phyloP scores from a whole-genome alignment of 2,329 filamentous ascomycete genomes.

The Fusarium buharicum region DNA sequence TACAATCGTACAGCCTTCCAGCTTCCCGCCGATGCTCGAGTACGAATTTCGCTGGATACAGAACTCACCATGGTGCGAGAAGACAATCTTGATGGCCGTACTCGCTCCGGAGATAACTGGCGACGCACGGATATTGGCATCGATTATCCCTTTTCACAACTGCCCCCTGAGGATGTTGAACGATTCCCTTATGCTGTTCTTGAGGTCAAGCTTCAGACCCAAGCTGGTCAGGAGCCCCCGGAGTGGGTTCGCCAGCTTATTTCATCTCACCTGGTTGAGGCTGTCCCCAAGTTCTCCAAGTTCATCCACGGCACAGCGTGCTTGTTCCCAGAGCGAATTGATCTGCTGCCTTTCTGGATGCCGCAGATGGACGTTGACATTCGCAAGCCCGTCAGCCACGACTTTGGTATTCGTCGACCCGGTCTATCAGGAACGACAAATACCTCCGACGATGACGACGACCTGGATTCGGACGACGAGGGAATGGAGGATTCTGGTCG shows the following conservation, averaged over 20 bases:
- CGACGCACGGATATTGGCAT: conserved; percentile 97
- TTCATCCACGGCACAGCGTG: conserved; percentile 96
- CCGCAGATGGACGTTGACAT: conserved; percentile 99
- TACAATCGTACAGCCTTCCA: conserved; percentile 99
- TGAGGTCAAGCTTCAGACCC: conserved; percentile 97
- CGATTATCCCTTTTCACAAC: conserved; percentile 91
- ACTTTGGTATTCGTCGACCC: conserved; percentile 89
- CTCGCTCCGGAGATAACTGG: conserved; percentile 88
- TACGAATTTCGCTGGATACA: conserved; percentile 95
- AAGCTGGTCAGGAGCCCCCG: conserved; percentile 92
- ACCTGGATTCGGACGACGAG: conserved; percentile 75
- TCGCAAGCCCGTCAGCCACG: conserved; percentile 86
- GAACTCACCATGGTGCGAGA: conserved; percentile 95
- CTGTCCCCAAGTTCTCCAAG: conserved; percentile 99
- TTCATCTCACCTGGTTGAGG: conserved; percentile 92
- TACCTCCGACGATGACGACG: conserved; percentile 80
- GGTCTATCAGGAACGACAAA: conserved; percentile 80
- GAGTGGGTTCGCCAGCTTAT: conserved; percentile 97
- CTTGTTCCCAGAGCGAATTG: conserved; percentile 86
- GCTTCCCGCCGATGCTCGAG: conserved; percentile 92
- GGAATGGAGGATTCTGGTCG: conserved; percentile 45
- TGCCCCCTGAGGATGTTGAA: conserved; percentile 85
- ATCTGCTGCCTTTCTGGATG: conserved; percentile 95
- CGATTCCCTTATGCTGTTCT: conserved; percentile 96
- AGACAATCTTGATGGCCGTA: conserved; percentile 87